Evolutionary conservation across 306 rosid genomes (phyloP), one percentile per base, ranked within the genome.

Genomic region (Lagenaria siceraria): DNA sequence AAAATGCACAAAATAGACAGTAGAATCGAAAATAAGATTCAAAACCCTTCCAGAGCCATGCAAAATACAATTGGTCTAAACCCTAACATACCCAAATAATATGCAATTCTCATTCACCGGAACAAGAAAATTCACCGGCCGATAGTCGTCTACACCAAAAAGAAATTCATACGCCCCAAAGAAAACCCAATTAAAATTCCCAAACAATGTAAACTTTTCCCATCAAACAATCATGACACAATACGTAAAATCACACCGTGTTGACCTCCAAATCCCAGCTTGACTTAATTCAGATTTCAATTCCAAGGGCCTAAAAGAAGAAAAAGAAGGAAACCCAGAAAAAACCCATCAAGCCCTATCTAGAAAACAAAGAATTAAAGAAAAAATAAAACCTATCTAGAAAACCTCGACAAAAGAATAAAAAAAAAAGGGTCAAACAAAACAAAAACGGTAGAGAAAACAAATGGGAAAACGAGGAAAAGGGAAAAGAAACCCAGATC

Each of bases 1-100:
- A 18, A n/a, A 73, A 9, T 33, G 38, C 17, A 73, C 27, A 52
- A 29, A 51, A 73, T 24, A 29, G 27, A 52, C 48, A 31, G 19
- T 52, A 10, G 62, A 73, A 52, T 51, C 42, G 29, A 49, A 49
- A 73, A 31, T 73, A 27, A 31, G 46, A 52, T 51, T 29, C 2
- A 52, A 73, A 51, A 19, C 77, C 60, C 38, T 24, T 46, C 10
- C 56, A 43, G 56, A 70, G 36, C 13, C 42, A 72, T 14, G 8
- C 38, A 49, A 43, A 7, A 71, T 17, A 4, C 7, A 73, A 73
- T 73, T 29, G 24, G 24, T 29, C 14, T 49, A 73, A 73, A 73
- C 77, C 77, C 77, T 73, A 52, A 73, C 17, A 29, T 13, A 70
- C 75, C 59, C 52, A 71, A 51, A 51, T 46, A 68, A 11, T 21